These are phyloP conservation scores for Xylariaceae sp. DNA, from an alignment of 2,329 filamentous ascomycete species.

Conservation along the genomic window DNA sequence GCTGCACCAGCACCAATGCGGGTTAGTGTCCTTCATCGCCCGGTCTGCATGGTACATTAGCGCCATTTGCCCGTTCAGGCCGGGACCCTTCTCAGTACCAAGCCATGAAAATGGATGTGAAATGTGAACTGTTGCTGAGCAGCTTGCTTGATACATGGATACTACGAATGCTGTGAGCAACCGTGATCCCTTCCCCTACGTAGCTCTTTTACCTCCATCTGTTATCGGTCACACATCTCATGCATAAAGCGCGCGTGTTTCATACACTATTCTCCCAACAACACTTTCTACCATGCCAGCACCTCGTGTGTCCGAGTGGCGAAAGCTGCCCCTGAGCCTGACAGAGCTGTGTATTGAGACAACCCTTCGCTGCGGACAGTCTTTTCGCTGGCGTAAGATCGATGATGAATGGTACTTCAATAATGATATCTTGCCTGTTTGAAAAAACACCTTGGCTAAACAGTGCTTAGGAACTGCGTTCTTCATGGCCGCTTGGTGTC, in stretches of 20 bases:
- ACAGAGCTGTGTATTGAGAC: constrained; percentile 92
- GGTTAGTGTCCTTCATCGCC: constrained; percentile 2
- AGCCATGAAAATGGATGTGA: too few relatives aligned
- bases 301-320: constrained; percentile 69
- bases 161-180: too few relatives aligned
- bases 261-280: neutral
- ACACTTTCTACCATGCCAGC: constrained; percentile 28
- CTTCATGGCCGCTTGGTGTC: constrained; percentile 81
- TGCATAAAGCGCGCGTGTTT: too few relatives aligned
- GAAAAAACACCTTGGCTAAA: neutral
- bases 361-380: constrained; percentile 89
- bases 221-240: neutral
- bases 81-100: too few relatives aligned
- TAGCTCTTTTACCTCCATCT: neutral
- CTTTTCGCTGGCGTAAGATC: constrained; percentile 90
- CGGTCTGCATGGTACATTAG: constrained; percentile 1
- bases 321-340: constrained; percentile 75
- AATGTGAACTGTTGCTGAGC: too few relatives aligned
- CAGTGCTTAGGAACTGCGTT: constrained; percentile 62
- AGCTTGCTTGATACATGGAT: too few relatives aligned
- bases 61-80: constrained; percentile 17
- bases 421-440: neutral
- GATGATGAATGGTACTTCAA: constrained; percentile 70
- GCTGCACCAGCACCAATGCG: constrained; percentile 5
- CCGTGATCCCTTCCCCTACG: too few relatives aligned